Evolutionary conservation across 371 early-diverging fungal genomes (phyloP).

Genomic region (Rhizopus delemar): DNA sequence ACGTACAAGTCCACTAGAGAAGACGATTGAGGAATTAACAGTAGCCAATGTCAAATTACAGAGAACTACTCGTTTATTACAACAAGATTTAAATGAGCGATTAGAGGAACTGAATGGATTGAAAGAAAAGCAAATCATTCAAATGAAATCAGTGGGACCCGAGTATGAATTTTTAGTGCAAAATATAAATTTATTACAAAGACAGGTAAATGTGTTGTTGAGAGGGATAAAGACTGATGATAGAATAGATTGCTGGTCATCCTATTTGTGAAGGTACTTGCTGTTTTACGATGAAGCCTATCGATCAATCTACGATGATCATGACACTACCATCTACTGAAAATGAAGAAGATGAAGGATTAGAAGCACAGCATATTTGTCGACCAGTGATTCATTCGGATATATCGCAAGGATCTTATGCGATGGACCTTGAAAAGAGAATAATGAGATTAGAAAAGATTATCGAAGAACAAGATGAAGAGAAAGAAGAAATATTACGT

Average conservation of each 20-base stretch:
- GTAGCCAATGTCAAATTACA: constrained; percentile 48
- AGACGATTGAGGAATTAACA: constrained; percentile 42
- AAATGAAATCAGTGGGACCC: constrained; percentile 54
- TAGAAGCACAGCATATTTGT: constrained; percentile 55
- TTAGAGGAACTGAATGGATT: constrained; percentile 18
- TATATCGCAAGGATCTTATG: constrained; percentile 50
- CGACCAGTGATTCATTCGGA: constrained; percentile 51
- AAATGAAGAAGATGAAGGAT: constrained; percentile 29
- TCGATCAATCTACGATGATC: constrained; percentile 49
- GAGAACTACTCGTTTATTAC: constrained; percentile 41
- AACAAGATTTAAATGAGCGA: constrained; percentile 47
- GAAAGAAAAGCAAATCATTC: constrained; percentile 39
- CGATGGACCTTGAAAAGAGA: constrained; percentile 47
- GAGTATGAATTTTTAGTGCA: constrained; percentile 59
- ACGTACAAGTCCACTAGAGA: constrained; percentile 46
- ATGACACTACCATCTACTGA: constrained; percentile 49
- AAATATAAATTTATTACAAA: constrained; percentile 53
- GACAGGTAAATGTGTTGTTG: constrained; percentile 39
- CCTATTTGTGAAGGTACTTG: constrained; percentile 51
- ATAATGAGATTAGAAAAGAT: constrained; percentile 38
- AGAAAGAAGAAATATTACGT: constrained; percentile 38
- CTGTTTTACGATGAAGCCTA: constrained; percentile 49
- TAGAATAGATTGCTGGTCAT: constrained; percentile 41
- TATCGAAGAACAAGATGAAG: constrained; percentile 44
- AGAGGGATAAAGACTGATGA: not conserved